Percentiles rank a stretch among this genome's conserved stretches.
phyloP scores from a whole-genome alignment of 2,329 filamentous ascomycete species.

The Myriangium duriaei region DNA sequence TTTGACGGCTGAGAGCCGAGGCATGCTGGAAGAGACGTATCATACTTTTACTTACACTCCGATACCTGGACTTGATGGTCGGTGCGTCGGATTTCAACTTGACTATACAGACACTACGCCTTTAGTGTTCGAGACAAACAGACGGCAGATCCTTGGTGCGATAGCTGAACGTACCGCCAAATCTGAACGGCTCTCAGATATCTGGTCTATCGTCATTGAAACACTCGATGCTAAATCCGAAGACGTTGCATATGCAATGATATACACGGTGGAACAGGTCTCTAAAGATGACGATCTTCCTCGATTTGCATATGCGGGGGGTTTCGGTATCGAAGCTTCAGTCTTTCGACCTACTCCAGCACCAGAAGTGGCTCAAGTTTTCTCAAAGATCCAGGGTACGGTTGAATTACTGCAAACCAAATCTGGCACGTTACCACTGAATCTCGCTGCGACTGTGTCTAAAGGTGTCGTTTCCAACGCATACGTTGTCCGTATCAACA shows the following conservation, averaged over 20 bases:
- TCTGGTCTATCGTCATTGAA: conserved; percentile 16
- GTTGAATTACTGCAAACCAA: conserved; percentile 21
- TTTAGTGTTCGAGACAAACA: conserved; percentile 14
- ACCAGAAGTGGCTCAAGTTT: conserved; percentile 19
- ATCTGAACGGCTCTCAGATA: conserved; percentile 12
- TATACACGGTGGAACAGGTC: conserved; percentile 12
- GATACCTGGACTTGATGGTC: conserved; percentile 14
- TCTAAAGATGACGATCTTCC: not conserved
- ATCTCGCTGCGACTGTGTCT: conserved; percentile 18
- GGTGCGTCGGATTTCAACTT: conserved; percentile 14
- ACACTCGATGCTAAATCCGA: conserved; percentile 13
- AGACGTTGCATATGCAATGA: conserved; percentile 18
- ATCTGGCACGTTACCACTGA: conserved; percentile 19
- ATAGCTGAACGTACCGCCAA: conserved; percentile 13
- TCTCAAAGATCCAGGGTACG: conserved; percentile 20
- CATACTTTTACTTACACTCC: too few relatives aligned
- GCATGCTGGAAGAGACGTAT: too few relatives aligned
- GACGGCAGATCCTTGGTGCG: conserved; percentile 14
- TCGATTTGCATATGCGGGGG: not conserved
- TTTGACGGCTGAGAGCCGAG: too few relatives aligned
- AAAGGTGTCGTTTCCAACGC: conserved; percentile 24
- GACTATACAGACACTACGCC: conserved; percentile 18
- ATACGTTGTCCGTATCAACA: conserved; percentile 24
- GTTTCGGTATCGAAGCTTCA: conserved; percentile 9
- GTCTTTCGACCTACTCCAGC: too few relatives aligned